A percentile compares a stretch with the other conserved stretches of the same genome.
These are phyloP conservation scores for Herpetomonas tarakana DNA, from an alignment of 208 protist genomes.

Conservation along the genomic window DNA sequence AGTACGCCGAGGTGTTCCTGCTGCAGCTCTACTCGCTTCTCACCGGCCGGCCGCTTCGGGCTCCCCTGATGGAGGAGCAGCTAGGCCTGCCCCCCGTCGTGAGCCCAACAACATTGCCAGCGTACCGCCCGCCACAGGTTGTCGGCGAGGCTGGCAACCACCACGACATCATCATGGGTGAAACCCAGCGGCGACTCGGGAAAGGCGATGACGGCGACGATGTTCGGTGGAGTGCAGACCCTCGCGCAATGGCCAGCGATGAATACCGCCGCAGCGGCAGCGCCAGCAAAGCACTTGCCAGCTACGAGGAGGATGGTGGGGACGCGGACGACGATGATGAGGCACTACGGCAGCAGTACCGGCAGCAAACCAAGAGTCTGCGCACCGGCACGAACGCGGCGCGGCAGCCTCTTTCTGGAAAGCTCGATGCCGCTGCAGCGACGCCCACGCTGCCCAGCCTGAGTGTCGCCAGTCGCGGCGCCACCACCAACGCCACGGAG, in stretches of 20 bases:
- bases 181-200: too few relatives aligned
- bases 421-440: too few relatives aligned
- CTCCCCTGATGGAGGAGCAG: conserved; percentile 15
- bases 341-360: background rate
- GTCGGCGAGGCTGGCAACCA: background rate
- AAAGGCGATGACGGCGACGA: too few relatives aligned
- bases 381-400: background rate
- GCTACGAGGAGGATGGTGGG: too few relatives aligned
- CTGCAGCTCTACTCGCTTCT: conserved; percentile 77
- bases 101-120: conserved; percentile 8
- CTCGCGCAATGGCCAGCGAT: background rate
- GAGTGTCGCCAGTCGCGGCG: background rate
- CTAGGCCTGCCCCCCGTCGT: conserved; percentile 13
- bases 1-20: conserved; percentile 72
- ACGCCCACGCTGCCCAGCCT: background rate
- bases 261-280: background rate
- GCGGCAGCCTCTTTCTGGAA: too few relatives aligned
- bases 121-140: conserved; percentile 4
- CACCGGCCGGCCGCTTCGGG: conserved; percentile 54
- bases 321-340: background rate
- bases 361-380: background rate
- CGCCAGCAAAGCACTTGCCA: too few relatives aligned
- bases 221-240: background rate
- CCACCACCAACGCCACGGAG: background rate
- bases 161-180: background rate